Evolutionary conservation across 1,284 basidiomycete genomes (phyloP).

Genomic region (Wolfiporia cocos): DNA sequence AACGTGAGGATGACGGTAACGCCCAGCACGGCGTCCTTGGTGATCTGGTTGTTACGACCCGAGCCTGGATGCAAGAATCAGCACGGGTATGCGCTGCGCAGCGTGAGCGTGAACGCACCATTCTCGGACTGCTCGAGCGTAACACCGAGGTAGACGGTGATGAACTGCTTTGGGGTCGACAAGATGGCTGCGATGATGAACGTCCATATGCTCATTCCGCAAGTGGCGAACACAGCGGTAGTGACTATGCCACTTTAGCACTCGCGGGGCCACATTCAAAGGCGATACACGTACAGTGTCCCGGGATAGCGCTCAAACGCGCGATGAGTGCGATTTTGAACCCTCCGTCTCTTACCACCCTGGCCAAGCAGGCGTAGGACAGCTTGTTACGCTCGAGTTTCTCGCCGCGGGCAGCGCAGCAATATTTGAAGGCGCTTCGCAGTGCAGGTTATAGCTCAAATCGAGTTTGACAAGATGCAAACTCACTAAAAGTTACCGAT

Average conservation of each 20-base stretch:
- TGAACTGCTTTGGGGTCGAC: slow-evolving; percentile 74
- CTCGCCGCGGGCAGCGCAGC: slow-evolving; percentile 55
- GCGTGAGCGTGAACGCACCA: slow-evolving; percentile 22
- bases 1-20: slow-evolving; percentile 70
- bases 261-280: neutral
- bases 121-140: slow-evolving; percentile 42
- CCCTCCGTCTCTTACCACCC: slow-evolving; percentile 74
- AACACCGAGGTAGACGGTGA: slow-evolving; percentile 72
- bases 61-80: neutral
- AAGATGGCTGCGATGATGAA: slow-evolving; percentile 70
- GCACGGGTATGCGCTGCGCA: neutral
- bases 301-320: slow-evolving; percentile 77
- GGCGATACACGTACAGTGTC: slow-evolving; percentile 46
- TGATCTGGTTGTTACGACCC: slow-evolving; percentile 45
- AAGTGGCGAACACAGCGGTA: slow-evolving; percentile 76
- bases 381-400: slow-evolving; percentile 70
- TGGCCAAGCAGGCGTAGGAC: slow-evolving; percentile 72
- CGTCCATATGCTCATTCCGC: slow-evolving; percentile 69
- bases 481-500: slow-evolving; percentile 67
- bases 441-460: too few species aligned
- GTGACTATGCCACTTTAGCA: slow-evolving; percentile 33
- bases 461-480: too few species aligned
- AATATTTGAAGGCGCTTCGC: slow-evolving; percentile 58
- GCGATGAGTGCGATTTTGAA: slow-evolving; percentile 73
- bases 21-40: slow-evolving; percentile 58